Percentiles rank a stretch among this genome's conserved stretches.
These are phyloP conservation scores for Orbilia brochopaga DNA, from an alignment of 2,329 filamentous ascomycete species.

Conservation along the genomic window DNA sequence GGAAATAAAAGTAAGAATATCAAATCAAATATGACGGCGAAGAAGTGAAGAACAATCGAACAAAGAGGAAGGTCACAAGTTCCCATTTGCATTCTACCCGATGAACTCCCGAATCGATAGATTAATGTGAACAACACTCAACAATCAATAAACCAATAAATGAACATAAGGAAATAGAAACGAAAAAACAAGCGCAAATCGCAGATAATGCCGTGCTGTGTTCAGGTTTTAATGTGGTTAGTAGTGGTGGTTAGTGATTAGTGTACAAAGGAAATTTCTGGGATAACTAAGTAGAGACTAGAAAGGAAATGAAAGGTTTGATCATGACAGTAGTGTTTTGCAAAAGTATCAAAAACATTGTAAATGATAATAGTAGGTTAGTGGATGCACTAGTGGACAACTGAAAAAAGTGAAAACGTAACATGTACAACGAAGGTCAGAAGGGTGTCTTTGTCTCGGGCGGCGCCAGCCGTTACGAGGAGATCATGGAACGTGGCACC, in stretches of 20 bases:
- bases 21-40: too few relatives aligned
- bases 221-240: constrained; percentile 4
- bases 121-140: constrained; percentile 16
- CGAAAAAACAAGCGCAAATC: constrained; percentile 10
- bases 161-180: constrained; percentile 14
- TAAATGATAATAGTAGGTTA: constrained; percentile 5
- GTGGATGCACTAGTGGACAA: background rate
- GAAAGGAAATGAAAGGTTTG: constrained; percentile 14
- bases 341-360: background rate
- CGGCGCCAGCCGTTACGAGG: constrained; percentile 21
- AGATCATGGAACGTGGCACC: constrained; percentile 35
- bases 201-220: constrained; percentile 22
- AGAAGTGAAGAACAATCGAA: constrained; percentile 8
- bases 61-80: constrained; percentile 13
- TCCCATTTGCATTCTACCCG: constrained; percentile 36
- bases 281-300: constrained; percentile 1
- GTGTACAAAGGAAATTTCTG: constrained; percentile 44
- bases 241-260: constrained; percentile 24
- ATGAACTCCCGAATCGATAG: constrained; percentile 48
- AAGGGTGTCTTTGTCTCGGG: too few relatives aligned
- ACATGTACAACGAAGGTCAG: constrained; percentile 38
- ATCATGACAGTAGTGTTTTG: constrained; percentile 24
- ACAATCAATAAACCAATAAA: constrained; percentile 1
- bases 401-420: constrained; percentile 12
- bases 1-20: too few relatives aligned